These are phyloP conservation scores for Paraphoma sp. DNA, from an alignment of 2,329 filamentous ascomycete species.

Conservation along the genomic window DNA sequence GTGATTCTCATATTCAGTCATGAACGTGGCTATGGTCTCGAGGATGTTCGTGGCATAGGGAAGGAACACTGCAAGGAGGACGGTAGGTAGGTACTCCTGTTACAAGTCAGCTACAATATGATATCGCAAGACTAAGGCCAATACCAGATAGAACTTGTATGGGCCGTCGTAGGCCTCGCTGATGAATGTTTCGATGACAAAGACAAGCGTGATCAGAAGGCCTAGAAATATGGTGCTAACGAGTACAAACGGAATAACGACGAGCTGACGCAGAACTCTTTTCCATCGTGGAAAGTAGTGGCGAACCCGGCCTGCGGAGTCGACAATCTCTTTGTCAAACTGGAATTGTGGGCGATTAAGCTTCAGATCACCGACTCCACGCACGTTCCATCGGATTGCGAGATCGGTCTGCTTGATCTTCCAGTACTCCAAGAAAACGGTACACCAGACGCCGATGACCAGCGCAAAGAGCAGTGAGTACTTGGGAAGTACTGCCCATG, in stretches of 20 bases:
- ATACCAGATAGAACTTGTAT: constrained; percentile 38
- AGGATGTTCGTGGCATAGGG: constrained; percentile 39
- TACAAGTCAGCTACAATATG: constrained; percentile 5
- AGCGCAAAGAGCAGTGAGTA: constrained; percentile 41
- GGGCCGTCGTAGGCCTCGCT: constrained; percentile 43
- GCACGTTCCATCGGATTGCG: constrained; percentile 42
- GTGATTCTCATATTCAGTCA: constrained; percentile 46
- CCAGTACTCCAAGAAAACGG: constrained; percentile 45
- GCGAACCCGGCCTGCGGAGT: constrained; percentile 31
- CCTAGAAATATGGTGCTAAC: constrained; percentile 37
- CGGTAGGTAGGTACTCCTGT: constrained; percentile 43
- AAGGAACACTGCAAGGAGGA: constrained; percentile 36
- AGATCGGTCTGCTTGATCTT: constrained; percentile 42
- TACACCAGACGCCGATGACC: constrained; percentile 42
- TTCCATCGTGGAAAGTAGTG: constrained; percentile 42
- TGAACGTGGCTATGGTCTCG: constrained; percentile 30
- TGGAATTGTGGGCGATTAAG: constrained; percentile 38
- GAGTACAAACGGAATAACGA: constrained; percentile 39
- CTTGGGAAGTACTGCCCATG: constrained; percentile 38
- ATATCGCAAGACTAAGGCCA: not conserved
- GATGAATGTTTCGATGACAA: constrained; percentile 42
- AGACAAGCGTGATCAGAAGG: constrained; percentile 34
- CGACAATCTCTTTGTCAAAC: constrained; percentile 30
- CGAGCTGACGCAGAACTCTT: constrained; percentile 33
- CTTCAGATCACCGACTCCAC: constrained; percentile 38